Base-by-base conservation (phyloP, 768 basidiomycete genomes). In the Bullera alba region DNA sequence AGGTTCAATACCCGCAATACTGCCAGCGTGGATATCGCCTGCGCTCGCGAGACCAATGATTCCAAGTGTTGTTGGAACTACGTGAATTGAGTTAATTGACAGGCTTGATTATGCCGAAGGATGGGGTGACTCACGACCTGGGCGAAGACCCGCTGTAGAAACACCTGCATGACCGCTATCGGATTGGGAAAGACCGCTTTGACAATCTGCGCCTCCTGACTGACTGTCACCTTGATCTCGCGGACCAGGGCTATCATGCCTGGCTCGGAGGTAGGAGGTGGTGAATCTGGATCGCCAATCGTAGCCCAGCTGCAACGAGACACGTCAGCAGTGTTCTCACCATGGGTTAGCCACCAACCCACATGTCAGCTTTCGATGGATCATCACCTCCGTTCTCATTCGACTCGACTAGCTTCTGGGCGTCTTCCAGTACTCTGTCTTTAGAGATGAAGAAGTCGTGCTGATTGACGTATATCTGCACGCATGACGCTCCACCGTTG, bases 121-220 rank as follows among this genome's bases (percentile, higher is more conserved):
- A 54, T 16, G 8, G 17, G n/a, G 23, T 4, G 2, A 75, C 86
- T 59, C 72, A 92, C 91, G 41, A 90, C 88, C 77, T 96, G 95
- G 2, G 92, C 93, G 74, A 99, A 99, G 0, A 99, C 89, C 28
- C 95, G 79, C 65, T 96, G 95, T 35, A 99, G 71, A 73, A 99
- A 97, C 15, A 96, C 92, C 70, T 95, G 90, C 89, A 97, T 92
- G 3, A 99, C 95, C 15, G 88, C 81, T 16, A 86, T 81, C 7
- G 95, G 93, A 61, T 93, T 90, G 0, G 95, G 95, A 71, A 99
- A 99, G 12, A 99, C 95, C 2, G 91, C 93, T 70, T 95, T 92
- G 25, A 99, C 92, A 46, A 99, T 99, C 67, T 96, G 90, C 0
- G 88, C 85, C 73, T 99, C 95, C 49, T 93, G 91, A 28, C 85